Evolutionary conservation across 805 yeast species (phyloP).

Genomic region (Candida krabiensis): DNA sequence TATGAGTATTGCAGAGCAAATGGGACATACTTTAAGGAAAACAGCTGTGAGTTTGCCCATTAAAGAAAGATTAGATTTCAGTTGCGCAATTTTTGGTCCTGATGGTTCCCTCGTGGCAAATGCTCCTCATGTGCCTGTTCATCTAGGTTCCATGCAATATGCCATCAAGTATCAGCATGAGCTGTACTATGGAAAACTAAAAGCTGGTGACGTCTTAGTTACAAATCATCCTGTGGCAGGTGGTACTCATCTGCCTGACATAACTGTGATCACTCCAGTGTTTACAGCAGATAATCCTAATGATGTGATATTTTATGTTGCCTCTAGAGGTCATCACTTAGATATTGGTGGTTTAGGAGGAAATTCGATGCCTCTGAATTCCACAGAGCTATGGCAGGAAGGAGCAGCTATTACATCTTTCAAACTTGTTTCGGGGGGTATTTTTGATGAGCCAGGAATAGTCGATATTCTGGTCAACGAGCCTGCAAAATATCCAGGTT

Average conservation of each 20-base stretch:
- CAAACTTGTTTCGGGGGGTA: slow-evolving; percentile 46
- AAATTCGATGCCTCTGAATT: slow-evolving; percentile 54
- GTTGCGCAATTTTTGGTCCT: slow-evolving; percentile 44
- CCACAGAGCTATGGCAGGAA: slow-evolving; percentile 51
- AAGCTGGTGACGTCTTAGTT: slow-evolving; percentile 41
- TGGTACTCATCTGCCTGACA: slow-evolving; percentile 46
- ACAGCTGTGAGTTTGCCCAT: slow-evolving; percentile 41
- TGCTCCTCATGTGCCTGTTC: slow-evolving; percentile 46
- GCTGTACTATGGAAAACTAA: slow-evolving; percentile 36
- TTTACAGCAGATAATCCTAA: slow-evolving; percentile 40
- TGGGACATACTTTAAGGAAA: slow-evolving; percentile 43
- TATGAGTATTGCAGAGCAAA: slow-evolving; percentile 46
- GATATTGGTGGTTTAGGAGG: slow-evolving; percentile 60
- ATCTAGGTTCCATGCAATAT: slow-evolving; percentile 43
- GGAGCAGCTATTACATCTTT: slow-evolving; percentile 53
- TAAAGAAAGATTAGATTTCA: slow-evolving; percentile 43
- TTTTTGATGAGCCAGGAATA: slow-evolving; percentile 51
- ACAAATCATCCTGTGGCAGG: slow-evolving; percentile 43
- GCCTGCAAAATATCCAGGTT: slow-evolving; percentile 51
- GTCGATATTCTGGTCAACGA: slow-evolving; percentile 42
- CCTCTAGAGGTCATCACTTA: slow-evolving; percentile 60
- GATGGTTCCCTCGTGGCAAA: slow-evolving; percentile 42
- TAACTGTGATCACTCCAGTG: slow-evolving; percentile 57
- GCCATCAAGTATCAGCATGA: slow-evolving; percentile 40
- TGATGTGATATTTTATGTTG: slow-evolving; percentile 49